These are phyloP conservation scores for Salix dunnii DNA, from an alignment of 345 rosid species.

Conservation along the genomic window DNA sequence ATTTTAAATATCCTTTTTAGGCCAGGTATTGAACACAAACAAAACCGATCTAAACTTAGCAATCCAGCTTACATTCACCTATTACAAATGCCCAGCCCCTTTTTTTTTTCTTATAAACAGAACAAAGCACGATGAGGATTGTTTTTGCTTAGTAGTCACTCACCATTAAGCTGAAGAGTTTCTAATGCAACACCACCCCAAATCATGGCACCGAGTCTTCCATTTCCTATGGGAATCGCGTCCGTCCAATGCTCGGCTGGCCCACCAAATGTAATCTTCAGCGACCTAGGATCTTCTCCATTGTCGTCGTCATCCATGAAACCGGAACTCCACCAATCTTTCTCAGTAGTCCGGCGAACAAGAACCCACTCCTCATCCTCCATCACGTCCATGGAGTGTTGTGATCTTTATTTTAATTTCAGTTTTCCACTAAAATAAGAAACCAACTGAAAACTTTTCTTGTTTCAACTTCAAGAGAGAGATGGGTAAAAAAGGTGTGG, in stretches of 20 bases:
- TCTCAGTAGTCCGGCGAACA: slow-evolving; percentile 43
- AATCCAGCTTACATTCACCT: neutral
- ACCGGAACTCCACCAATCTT: slow-evolving; percentile 43
- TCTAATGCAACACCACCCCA: slow-evolving; percentile 84
- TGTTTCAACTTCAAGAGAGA: neutral
- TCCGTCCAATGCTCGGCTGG: slow-evolving; percentile 86
- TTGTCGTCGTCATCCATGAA: slow-evolving; percentile 24
- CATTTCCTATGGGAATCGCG: slow-evolving; percentile 82
- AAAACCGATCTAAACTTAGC: neutral
- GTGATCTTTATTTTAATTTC: neutral
- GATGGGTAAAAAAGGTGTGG: neutral
- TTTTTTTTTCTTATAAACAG: neutral
- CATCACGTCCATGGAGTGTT: neutral
- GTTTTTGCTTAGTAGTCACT: neutral
- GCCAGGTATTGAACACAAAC: neutral
- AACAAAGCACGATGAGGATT: neutral
- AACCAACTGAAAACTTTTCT: neutral
- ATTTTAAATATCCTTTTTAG: neutral
- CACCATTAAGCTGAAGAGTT: slow-evolving; percentile 77
- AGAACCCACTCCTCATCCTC: slow-evolving; percentile 48
- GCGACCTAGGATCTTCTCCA: slow-evolving; percentile 34
- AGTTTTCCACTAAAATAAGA: neutral
- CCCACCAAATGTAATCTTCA: slow-evolving; percentile 57
- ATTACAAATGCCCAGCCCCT: neutral
- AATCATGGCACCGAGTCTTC: slow-evolving; percentile 87